These are phyloP conservation scores for Calonectria leucothoes DNA, from an alignment of 2,329 filamentous ascomycete species.

Conservation along the genomic window DNA sequence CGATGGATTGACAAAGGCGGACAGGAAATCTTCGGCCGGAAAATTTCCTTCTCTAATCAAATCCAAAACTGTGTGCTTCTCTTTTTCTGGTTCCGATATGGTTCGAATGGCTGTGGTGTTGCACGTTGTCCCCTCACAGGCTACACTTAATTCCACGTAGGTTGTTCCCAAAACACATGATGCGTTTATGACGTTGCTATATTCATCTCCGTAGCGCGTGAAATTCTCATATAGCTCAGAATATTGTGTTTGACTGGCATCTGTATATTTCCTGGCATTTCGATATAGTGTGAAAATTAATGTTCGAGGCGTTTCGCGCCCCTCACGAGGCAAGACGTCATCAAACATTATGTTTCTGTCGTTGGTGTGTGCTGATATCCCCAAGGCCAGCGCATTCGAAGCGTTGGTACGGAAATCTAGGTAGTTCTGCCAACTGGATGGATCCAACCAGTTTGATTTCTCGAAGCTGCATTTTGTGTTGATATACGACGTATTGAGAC, in stretches of 20 bases:
- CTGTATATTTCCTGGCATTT: too few relatives aligned
- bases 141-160: slow-evolving; percentile 7
- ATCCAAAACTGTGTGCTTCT: neutral
- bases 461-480: neutral
- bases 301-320: neutral
- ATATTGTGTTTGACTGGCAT: too few relatives aligned
- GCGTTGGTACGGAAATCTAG: neutral
- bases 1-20: neutral
- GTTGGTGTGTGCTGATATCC: neutral
- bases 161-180: slow-evolving; percentile 1
- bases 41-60: too few relatives aligned
- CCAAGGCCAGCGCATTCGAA: neutral
- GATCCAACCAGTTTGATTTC: neutral
- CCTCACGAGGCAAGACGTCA: neutral
- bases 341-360: neutral
- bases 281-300: neutral
- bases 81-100: neutral
- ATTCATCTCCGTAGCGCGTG: too few relatives aligned
- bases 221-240: too few relatives aligned
- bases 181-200: neutral
- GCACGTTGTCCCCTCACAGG: neutral
- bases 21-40: neutral
- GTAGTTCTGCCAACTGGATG: neutral
- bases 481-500: neutral
- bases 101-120: neutral